These are phyloP conservation scores for Barbarea vulgaris DNA, from an alignment of 345 rosid genomes.

Conservation along the genomic window DNA sequence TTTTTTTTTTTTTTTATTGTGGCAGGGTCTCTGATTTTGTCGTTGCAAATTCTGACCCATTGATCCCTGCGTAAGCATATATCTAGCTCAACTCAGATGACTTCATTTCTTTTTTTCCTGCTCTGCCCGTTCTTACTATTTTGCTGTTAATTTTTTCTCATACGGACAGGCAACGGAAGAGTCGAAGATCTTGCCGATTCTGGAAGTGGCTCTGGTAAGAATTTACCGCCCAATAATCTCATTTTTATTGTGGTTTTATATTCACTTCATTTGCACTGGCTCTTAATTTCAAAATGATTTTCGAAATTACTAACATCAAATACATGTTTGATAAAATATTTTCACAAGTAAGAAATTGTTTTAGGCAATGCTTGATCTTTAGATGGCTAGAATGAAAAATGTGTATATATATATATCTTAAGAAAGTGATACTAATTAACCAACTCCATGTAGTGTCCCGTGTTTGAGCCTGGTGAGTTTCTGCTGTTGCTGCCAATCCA, in stretches of 20 bases:
- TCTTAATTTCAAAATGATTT: not conserved
- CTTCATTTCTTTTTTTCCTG: not conserved
- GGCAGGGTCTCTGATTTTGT: constrained; percentile 79
- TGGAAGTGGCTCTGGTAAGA: constrained; percentile 90
- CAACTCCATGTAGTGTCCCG: constrained; percentile 50
- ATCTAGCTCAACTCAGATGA: not conserved
- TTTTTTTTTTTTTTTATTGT: not conserved
- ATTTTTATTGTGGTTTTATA: not conserved
- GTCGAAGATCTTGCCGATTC: constrained; percentile 57
- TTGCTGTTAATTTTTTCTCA: not conserved
- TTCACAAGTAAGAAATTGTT: not conserved
- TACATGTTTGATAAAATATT: not conserved
- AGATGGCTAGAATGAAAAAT: not conserved
- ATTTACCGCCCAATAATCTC: not conserved
- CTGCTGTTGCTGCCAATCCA: constrained; percentile 72
- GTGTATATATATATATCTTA: not conserved
- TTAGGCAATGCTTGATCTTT: not conserved
- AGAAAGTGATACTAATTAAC: constrained; percentile 15
- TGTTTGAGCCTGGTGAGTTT: constrained; percentile 68
- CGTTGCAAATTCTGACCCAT: constrained; percentile 67
- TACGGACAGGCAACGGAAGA: constrained; percentile 56
- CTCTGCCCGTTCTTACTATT: not conserved
- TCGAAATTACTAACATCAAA: no score
- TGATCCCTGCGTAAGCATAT: constrained; percentile 61
- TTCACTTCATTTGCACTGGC: not conserved